Conservation (phyloP, 768 basidiomycete species). For the Pholiota molesta region DNA sequence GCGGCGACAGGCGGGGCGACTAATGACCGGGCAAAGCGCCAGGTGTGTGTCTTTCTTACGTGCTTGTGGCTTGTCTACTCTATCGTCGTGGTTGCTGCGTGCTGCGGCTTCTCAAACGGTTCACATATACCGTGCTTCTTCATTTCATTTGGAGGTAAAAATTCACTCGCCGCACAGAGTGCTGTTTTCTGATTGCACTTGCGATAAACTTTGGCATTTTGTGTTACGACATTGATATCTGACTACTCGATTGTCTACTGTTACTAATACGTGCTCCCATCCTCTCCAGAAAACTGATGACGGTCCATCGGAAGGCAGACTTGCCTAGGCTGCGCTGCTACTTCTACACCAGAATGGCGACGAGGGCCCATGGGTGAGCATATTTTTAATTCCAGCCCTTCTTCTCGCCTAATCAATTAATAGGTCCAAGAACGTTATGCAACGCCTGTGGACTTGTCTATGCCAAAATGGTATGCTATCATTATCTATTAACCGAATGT, state of each 20-base stretch:
- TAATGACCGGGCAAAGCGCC: constrained; percentile 15
- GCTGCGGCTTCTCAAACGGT: constrained; percentile 6
- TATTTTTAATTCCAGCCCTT: neutral
- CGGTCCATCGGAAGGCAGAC: constrained; percentile 62
- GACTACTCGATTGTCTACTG: neutral
- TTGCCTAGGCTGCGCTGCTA: constrained; percentile 81
- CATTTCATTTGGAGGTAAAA: constrained; percentile 1
- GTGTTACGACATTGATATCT: neutral
- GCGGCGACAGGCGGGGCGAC: neutral
- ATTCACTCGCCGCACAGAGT: neutral
- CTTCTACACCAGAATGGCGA: constrained; percentile 87
- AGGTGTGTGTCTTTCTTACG: constrained; percentile 18
- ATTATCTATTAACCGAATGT: neutral
- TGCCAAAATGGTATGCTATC: constrained; percentile 72
- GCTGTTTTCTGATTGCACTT: constrained; percentile 2
- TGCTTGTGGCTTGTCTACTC: neutral
- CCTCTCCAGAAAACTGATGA: constrained; percentile 43
- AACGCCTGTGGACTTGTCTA: constrained; percentile 89
- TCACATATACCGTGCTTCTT: neutral
- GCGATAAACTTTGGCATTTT: neutral
- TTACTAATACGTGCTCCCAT: neutral
- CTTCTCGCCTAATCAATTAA: constrained; percentile 2
- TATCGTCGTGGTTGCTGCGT: neutral
- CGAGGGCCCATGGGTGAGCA: constrained; percentile 75
- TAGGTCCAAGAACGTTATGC: constrained; percentile 82